phyloP scores from a whole-genome alignment of 2,329 filamentous ascomycete genomes.

The Microthyrium microscopicum region DNA sequence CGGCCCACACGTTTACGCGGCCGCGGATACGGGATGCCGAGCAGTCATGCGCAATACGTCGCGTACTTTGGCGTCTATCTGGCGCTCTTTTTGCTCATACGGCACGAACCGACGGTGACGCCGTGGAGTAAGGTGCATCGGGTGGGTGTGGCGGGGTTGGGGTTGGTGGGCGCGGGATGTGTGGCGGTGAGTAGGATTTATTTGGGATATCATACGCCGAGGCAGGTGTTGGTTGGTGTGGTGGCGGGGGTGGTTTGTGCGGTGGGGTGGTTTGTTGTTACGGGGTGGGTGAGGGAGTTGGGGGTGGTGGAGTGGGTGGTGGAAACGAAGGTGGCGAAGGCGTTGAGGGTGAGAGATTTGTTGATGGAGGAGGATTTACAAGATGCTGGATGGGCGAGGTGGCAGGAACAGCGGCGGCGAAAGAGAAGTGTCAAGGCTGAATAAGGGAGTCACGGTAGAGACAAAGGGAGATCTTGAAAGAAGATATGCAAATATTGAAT shows the following conservation, averaged over 20 bases:
- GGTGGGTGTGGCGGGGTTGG: constrained; percentile 29
- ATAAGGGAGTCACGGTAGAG: too few species aligned
- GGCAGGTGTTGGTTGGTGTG: constrained; percentile 71
- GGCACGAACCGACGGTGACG: constrained; percentile 47
- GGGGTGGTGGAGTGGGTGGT: constrained; percentile 61
- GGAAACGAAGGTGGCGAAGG: constrained; percentile 44
- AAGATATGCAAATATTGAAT: too few species aligned
- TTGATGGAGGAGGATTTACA: constrained; percentile 75
- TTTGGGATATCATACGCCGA: constrained; percentile 77
- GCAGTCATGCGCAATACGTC: constrained; percentile 88
- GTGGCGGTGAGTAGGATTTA: constrained; percentile 76
- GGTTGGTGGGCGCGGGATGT: constrained; percentile 24
- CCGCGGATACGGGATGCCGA: constrained; percentile 96
- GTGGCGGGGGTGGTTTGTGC: constrained; percentile 55
- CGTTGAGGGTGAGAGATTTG: constrained; percentile 64
- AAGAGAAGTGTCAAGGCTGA: constrained; percentile 25
- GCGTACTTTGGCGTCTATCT: constrained; percentile 80
- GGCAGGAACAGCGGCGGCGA: constrained; percentile 43
- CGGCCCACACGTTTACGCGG: constrained; percentile 66
- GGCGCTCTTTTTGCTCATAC: constrained; percentile 65
- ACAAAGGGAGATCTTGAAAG: too few species aligned
- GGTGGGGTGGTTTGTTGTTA: constrained; percentile 61
- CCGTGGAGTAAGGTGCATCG: constrained; percentile 49
- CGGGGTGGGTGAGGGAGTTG: constrained; percentile 44
- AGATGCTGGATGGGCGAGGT: constrained; percentile 87